A percentile compares a stretch with the other conserved stretches of the same genome.
These are phyloP conservation scores for Orbilia brochopaga DNA, from an alignment of 2,329 filamentous ascomycete species.

Conservation along the genomic window DNA sequence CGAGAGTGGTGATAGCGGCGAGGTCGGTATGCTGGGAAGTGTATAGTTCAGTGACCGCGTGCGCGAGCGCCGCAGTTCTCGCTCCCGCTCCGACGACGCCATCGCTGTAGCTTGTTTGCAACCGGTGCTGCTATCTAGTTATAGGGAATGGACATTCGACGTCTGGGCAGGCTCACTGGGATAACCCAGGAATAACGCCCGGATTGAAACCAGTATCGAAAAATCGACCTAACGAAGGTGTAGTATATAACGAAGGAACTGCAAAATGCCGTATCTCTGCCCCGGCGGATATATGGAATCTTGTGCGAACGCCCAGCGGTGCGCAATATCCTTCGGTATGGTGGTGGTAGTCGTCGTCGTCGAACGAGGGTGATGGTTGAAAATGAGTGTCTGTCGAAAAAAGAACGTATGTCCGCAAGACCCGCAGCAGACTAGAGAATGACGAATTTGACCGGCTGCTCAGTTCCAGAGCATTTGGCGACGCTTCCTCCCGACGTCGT, in stretches of 20 bases:
- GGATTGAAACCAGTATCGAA: background rate
- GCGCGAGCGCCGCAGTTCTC: background rate
- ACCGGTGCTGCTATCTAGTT: slow-evolving; percentile 1
- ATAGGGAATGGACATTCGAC: slow-evolving; percentile 25
- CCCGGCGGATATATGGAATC: background rate
- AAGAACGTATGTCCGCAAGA: slow-evolving; percentile 37
- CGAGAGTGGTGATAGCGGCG: slow-evolving; percentile 22
- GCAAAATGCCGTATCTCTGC: slow-evolving; percentile 19
- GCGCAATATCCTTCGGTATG: background rate
- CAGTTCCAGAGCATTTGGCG: slow-evolving; percentile 12
- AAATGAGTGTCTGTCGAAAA: slow-evolving; percentile 18
- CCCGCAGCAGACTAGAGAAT: slow-evolving; percentile 40
- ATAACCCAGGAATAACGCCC: slow-evolving; percentile 7
- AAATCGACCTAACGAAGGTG: slow-evolving; percentile 9
- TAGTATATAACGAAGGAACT: background rate
- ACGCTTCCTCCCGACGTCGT: background rate
- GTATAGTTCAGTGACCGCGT: slow-evolving; percentile 22
- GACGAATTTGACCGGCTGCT: slow-evolving; percentile 2
- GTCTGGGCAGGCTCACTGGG: slow-evolving; percentile 20
- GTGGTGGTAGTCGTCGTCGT: background rate
- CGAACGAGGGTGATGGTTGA: background rate
- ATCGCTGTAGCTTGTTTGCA: slow-evolving; percentile 16
- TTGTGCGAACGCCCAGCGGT: slow-evolving; percentile 1
- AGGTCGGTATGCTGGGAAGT: slow-evolving; percentile 36
- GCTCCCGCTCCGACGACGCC: slow-evolving; percentile 7